Evolutionary conservation across 768 basidiomycete species (phyloP), one percentile per base, ranked within the genome.

Genomic region (Astraeus odoratus): DNA sequence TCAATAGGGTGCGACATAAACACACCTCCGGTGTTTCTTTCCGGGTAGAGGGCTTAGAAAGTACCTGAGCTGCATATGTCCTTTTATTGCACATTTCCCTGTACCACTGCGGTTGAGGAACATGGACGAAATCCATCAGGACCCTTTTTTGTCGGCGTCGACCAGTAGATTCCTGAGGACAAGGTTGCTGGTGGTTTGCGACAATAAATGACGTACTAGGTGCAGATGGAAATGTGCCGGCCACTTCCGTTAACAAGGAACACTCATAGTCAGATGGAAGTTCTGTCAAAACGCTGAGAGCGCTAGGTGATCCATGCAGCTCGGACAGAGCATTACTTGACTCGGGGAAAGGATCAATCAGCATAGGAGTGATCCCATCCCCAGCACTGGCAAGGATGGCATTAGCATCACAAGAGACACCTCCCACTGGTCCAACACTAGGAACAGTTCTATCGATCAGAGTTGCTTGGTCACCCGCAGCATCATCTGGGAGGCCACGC

Each of bases 241-340:
- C n/a, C n/a, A n/a, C n/a, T n/a, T n/a, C n/a, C n/a, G n/a, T n/a
- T n/a, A 16, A 16, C 16, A 10, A 39, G 15, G 61, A 39, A 19
- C 51, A 56, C 34, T 42, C 48, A 22, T 41, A 8, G 16, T 63
- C 61, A 16, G 57, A 53, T 43, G 55, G 45, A 22, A 65, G 56
- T 16, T 64, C 64, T 5, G 64, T 63, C 45, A 66, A 46, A 18
- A 58, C 59, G 26, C 61, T 66, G 13, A 58, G 41, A 31, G 47
- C 42, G 22, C 38, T 51, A 2, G 39, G 39, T 8, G 39, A 41
- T 4, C 23, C 23, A 29, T 18, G n/a, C 2, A 4, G 35, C n/a
- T 29, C 26, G n/a, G 18, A 6, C 8, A 5, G n/a, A 41, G 5
- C 19, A 20, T 12, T 18, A 19, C 25, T 12, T 24, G 13, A 46